Evolutionary conservation across 225 moss, liverwort and hornwort species (phyloP), one percentile per base, ranked within the genome.

Genomic region (Physcomitrium patens): DNA sequence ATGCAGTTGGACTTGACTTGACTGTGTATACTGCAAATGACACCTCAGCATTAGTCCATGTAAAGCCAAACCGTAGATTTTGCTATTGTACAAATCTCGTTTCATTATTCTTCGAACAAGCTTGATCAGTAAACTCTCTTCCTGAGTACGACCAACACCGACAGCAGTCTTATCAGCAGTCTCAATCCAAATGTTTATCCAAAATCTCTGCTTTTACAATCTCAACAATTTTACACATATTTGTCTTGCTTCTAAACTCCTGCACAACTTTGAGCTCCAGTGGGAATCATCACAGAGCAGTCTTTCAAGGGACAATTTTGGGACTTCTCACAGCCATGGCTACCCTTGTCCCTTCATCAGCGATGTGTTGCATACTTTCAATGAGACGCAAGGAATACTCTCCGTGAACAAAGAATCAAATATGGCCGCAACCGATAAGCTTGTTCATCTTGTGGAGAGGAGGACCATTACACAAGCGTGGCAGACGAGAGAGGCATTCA

Each of bases 401-500:
- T 15, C 3, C 22, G 24, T 48, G 48, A 48, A 47, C 48, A 31
- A 65, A 48, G 46, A 45, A 42, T 44, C 20, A 45, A 64, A 20
- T 12, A 44, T 44, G 9, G 19, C 13, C 37, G 2, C 9, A 48
- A 47, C 46, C 8, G 12, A 28, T 52, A 8, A 3, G 54, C n/a
- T 4, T 73, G 55, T 71, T 60, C 71, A 72, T 60, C 81, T 63
- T 19, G 67, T 75, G 17, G 71, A 28, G 19, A 78, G 78, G 16
- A 85, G 75, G 60, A 85, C 24, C 78, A 75, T 75, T 24, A 78
- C 78, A 56, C 85, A 85, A 71, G 81, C 78, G 31, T 78, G 85
- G 68, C 85, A 85, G 16, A 85, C 81, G 7, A 14, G 45, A 12
- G 60, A 53, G 16, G 85, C 81, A 45, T 84, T 75, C 74, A 84